A percentile compares a stretch with the other conserved stretches of the same genome.
phyloP scores from a whole-genome alignment of 2,329 filamentous ascomycete genomes.

The Ascocoryne sarcoides region DNA sequence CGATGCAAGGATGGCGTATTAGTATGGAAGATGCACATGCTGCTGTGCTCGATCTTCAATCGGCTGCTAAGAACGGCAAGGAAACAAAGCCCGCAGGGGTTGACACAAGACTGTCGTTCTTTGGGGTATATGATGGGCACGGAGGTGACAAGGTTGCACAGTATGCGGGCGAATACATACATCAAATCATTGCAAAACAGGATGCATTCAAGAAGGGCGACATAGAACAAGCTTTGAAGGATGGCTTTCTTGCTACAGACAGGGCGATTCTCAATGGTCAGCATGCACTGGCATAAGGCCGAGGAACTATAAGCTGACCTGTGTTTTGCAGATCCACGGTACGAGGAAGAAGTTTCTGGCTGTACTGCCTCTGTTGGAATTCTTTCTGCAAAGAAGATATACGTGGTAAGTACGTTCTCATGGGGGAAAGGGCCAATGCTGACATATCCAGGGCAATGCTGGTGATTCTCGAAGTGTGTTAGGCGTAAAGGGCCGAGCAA shows the following conservation, averaged over 20 bases:
- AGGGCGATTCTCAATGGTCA: slow-evolving; percentile 91
- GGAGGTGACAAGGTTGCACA: slow-evolving; percentile 93
- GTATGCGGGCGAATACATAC: slow-evolving; percentile 86
- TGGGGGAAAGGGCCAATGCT: slow-evolving; percentile 12
- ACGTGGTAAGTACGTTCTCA: slow-evolving; percentile 60
- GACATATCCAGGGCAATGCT: slow-evolving; percentile 69
- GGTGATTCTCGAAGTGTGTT: slow-evolving; percentile 93
- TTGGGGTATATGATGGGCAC: slow-evolving; percentile 96
- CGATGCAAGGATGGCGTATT: slow-evolving; percentile 99
- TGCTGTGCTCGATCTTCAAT: slow-evolving; percentile 75
- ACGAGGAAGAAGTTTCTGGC: slow-evolving; percentile 95
- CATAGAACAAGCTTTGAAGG: slow-evolving; percentile 92
- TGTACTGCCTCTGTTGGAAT: slow-evolving; percentile 92
- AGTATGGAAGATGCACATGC: slow-evolving; percentile 99
- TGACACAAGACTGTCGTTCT: slow-evolving; percentile 75
- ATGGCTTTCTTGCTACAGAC: slow-evolving; percentile 94
- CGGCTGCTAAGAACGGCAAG: slow-evolving; percentile 39
- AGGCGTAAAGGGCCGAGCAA: slow-evolving; percentile 93
- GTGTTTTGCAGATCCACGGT: slow-evolving; percentile 70
- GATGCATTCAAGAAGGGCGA: slow-evolving; percentile 86
- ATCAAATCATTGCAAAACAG: slow-evolving; percentile 91
- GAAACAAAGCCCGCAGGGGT: slow-evolving; percentile 49
- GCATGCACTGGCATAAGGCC: slow-evolving; percentile 6
- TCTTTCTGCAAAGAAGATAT: slow-evolving; percentile 86
- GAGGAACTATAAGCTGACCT: slow-evolving; percentile 18